Evolutionary conservation across 1,284 basidiomycete genomes (phyloP).

Genomic region (Grifola frondosa): DNA sequence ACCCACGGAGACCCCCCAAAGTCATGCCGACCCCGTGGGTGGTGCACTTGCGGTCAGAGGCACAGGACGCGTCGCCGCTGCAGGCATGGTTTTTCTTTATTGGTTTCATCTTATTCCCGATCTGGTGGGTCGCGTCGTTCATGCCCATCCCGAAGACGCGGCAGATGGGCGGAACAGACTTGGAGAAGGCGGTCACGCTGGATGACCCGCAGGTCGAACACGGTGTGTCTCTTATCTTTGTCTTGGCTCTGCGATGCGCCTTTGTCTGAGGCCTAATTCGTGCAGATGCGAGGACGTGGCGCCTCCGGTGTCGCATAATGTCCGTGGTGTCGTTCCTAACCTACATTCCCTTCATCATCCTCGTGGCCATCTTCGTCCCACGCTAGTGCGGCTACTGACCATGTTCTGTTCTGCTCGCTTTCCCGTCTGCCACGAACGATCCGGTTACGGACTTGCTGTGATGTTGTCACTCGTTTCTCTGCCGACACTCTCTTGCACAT

Average conservation of each 20-base stretch:
- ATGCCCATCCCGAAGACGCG: conserved; percentile 60
- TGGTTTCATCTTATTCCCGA: conserved; percentile 70
- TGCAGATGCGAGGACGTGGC: conserved; percentile 70
- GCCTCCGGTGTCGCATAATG: conserved; percentile 71
- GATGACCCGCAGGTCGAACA: conserved; percentile 78
- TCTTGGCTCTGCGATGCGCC: conserved; percentile 1
- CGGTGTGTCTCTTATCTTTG: conserved; percentile 44
- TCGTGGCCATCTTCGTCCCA: conserved; percentile 63
- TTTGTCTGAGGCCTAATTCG: conserved; percentile 6
- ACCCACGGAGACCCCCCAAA: conserved; percentile 64
- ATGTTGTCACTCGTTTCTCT: conserved; percentile 16
- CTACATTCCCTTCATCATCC: conserved; percentile 75
- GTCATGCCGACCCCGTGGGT: conserved; percentile 60
- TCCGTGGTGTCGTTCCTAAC: conserved; percentile 62
- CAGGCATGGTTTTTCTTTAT: conserved; percentile 77
- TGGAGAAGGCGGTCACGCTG: conserved; percentile 68
- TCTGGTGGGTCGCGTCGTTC: conserved; percentile 75
- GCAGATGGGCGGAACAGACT: conserved; percentile 53
- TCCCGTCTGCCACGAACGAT: conserved; percentile 2
- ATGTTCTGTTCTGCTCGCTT: neutral
- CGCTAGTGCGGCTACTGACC: conserved; percentile 12
- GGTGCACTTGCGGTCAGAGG: conserved; percentile 47
- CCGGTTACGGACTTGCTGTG: conserved; percentile 10
- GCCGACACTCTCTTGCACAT: conserved; percentile 20
- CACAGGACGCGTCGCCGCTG: conserved; percentile 62